A percentile compares a stretch with the other conserved stretches of the same genome.
Evolutionary conservation across 345 rosid species (phyloP).

Genomic region (Moringa oleifera): DNA sequence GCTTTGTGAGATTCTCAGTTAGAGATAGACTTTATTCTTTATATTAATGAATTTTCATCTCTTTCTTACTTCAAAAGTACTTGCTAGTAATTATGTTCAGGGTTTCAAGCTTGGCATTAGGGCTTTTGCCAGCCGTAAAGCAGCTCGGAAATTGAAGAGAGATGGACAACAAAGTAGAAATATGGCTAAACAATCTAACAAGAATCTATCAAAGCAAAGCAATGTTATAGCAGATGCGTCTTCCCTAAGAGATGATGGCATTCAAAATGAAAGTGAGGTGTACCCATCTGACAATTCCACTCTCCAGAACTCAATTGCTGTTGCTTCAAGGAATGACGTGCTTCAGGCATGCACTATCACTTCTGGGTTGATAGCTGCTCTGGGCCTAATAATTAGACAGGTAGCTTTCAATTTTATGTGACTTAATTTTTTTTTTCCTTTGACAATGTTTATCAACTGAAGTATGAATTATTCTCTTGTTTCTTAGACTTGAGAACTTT

Average conservation of each 20-base stretch:
- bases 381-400: constrained; percentile 66
- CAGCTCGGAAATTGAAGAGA: constrained; percentile 39
- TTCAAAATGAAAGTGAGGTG: constrained; percentile 12
- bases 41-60: background rate
- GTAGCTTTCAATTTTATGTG: constrained; percentile 17
- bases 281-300: constrained; percentile 13
- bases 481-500: no score
- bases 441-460: background rate
- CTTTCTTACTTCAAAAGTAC: background rate
- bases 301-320: constrained; percentile 14
- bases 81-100: constrained; percentile 16
- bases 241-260: constrained; percentile 20
- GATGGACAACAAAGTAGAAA: constrained; percentile 20
- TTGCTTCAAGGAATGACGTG: constrained; percentile 60
- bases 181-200: constrained; percentile 10
- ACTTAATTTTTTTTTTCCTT: background rate
- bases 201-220: constrained; percentile 18
- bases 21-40: background rate
- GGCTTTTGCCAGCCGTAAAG: constrained; percentile 40
- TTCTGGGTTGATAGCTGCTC: constrained; percentile 64
- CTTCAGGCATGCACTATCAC: constrained; percentile 74
- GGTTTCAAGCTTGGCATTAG: constrained; percentile 18
- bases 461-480: no score
- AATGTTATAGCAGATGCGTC: constrained; percentile 23
- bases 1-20: constrained; percentile 26